Evolutionary conservation across 768 basidiomycete genomes (phyloP).

Genomic region (Austroboletus eburneus): DNA sequence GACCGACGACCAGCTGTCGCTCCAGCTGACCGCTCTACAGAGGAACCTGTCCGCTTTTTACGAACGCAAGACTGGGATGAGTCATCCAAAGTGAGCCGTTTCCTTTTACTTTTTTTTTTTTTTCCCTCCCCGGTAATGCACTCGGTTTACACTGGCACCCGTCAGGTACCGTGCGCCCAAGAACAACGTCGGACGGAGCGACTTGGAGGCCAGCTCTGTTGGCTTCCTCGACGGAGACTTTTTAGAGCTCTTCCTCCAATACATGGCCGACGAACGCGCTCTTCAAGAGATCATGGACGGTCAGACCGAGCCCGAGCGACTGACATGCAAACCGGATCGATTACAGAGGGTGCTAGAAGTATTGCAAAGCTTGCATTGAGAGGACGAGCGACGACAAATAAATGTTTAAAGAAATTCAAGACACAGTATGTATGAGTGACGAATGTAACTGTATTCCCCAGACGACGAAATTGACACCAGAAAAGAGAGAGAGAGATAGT

Average conservation of each 20-base stretch:
- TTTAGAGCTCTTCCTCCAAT: conserved; percentile 60
- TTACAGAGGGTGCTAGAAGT: conserved; percentile 43
- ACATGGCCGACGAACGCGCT: conserved; percentile 35
- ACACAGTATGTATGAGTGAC: no score
- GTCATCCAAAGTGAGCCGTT: conserved; percentile 54
- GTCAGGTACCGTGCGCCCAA: conserved; percentile 72
- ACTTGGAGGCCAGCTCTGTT: conserved; percentile 50
- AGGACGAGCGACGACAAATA: conserved; percentile 2
- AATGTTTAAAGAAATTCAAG: conserved; percentile 15
- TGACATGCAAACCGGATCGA: conserved; percentile 39
- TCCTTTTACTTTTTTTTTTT: no score
- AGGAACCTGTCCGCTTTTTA: conserved; percentile 64
- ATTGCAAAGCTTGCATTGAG: conserved; percentile 54
- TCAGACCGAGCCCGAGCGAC: conserved; percentile 51
- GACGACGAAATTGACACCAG: conserved; percentile 2
- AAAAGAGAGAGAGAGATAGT: conserved; percentile 1
- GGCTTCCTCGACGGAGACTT: conserved; percentile 92
- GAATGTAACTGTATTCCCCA: conserved; percentile 18
- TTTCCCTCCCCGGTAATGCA: no score
- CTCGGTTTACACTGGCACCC: no score
- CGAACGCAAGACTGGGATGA: conserved; percentile 48
- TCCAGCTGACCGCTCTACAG: conserved; percentile 66
- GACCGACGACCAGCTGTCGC: conserved; percentile 42
- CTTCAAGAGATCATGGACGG: conserved; percentile 56
- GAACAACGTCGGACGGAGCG: conserved; percentile 50